A percentile compares a stretch with the other conserved stretches of the same genome.
phyloP scores from a whole-genome alignment of 169 alveolate genomes.

The Eimeria praecox region DNA sequence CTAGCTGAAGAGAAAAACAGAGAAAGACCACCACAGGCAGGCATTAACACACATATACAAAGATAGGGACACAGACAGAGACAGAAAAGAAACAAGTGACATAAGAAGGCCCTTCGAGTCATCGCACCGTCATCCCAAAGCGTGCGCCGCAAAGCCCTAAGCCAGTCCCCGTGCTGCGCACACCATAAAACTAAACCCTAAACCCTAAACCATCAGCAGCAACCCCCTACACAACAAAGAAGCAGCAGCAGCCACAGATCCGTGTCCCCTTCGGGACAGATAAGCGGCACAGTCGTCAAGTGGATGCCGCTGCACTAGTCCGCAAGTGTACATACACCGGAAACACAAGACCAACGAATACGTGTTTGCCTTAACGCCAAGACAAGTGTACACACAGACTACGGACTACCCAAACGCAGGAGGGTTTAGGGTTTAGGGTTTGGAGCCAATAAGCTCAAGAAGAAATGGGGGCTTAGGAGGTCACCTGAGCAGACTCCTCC shows the following conservation, averaged over 20 bases:
- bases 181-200: neutral
- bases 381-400: neutral
- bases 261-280: neutral
- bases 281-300: neutral
- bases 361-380: neutral
- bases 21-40: neutral
- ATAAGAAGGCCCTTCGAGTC: neutral
- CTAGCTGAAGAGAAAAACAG: neutral
- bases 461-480: neutral
- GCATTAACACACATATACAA: neutral
- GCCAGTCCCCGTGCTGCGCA: neutral
- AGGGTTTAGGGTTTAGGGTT: neutral
- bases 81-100: neutral
- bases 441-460: neutral
- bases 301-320: neutral
- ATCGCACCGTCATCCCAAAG: neutral
- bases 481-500: slow-evolving; percentile 24
- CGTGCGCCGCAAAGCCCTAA: neutral
- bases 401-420: neutral
- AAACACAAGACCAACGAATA: no score
- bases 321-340: neutral
- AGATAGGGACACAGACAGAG: neutral
- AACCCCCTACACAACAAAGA: neutral
- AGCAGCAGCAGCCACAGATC: neutral
- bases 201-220: neutral